phyloP scores from a whole-genome alignment of 371 early-diverging fungal genomes.

The Entomophthora muscae region DNA sequence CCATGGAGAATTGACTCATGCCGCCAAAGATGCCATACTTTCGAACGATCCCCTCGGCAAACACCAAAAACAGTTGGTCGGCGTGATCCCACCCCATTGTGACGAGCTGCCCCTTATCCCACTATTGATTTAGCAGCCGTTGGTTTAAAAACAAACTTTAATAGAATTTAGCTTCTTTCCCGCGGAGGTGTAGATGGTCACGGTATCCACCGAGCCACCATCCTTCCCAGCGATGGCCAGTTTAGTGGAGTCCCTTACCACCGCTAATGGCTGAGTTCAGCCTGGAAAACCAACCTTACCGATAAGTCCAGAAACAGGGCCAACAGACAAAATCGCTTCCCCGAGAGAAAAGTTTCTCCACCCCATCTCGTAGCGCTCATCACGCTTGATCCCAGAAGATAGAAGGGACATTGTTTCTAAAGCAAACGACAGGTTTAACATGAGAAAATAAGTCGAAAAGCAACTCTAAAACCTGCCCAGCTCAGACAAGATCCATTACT shows the following conservation, averaged over 20 bases:
- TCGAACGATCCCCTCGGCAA: conserved; percentile 74
- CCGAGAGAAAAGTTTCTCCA: not conserved
- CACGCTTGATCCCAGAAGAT: not conserved
- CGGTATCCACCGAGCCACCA: not conserved
- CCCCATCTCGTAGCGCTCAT: not conserved
- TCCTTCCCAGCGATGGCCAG: not conserved
- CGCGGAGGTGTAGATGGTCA: not conserved
- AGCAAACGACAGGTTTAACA: too few relatives aligned
- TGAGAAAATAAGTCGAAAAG: too few relatives aligned
- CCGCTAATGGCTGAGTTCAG: not conserved
- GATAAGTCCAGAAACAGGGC: not conserved
- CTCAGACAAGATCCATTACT: too few relatives aligned
- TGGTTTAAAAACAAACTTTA: not conserved
- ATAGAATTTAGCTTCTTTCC: not conserved
- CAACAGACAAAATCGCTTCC: not conserved
- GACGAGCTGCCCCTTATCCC: conserved; percentile 79
- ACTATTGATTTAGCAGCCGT: conserved; percentile 22
- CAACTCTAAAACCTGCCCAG: too few relatives aligned
- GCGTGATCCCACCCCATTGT: conserved; percentile 77
- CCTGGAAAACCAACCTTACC: not conserved
- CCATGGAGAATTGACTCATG: conserved; percentile 62
- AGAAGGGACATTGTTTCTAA: not conserved
- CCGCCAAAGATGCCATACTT: conserved; percentile 67
- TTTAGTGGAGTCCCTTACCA: not conserved
- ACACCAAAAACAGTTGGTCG: conserved; percentile 73